These are phyloP conservation scores for Euphrasia arctica DNA, from an alignment of 305 asterid genomes.

Conservation along the genomic window DNA sequence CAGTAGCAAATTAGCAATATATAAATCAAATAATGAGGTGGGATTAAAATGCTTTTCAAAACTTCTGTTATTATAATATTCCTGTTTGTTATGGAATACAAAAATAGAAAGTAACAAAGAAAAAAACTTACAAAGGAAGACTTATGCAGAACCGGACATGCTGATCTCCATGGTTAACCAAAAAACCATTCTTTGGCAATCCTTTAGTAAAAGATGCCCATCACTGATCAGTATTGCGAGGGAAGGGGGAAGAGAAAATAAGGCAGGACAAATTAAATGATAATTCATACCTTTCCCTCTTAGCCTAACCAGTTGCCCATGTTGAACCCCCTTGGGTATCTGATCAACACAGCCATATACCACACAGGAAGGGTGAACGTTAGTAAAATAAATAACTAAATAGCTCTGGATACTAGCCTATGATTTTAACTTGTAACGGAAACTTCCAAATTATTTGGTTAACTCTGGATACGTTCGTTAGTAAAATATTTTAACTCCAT, in stretches of 20 bases:
- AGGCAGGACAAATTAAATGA: slow-evolving; percentile 20
- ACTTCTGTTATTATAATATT: neutral
- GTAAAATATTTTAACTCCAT: neutral
- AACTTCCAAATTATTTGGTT: neutral
- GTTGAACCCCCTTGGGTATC: slow-evolving; percentile 96
- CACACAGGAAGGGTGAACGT: slow-evolving; percentile 17
- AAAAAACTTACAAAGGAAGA: slow-evolving; percentile 68
- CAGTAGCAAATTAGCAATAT: neutral
- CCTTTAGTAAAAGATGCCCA: slow-evolving; percentile 44
- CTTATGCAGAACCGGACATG: slow-evolving; percentile 79
- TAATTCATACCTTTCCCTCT: slow-evolving; percentile 77
- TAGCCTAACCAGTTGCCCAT: slow-evolving; percentile 67
- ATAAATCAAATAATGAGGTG: neutral
- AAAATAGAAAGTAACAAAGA: slow-evolving; percentile 19
- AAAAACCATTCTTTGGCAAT: slow-evolving; percentile 71
- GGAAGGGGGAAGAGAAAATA: slow-evolving; percentile 7
- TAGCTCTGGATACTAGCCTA: slow-evolving; percentile 1
- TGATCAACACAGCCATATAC: slow-evolving; percentile 35
- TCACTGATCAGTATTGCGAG: slow-evolving; percentile 27
- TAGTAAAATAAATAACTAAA: slow-evolving; percentile 9
- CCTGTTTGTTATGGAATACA: slow-evolving; percentile 12
- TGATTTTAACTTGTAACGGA: slow-evolving; percentile 5
- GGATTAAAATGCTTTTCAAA: neutral
- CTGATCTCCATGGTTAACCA: slow-evolving; percentile 75
- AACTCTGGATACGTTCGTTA: no score